Conservation (phyloP, 495 filamentous ascomycete species). For the Copromyces sp. region DNA sequence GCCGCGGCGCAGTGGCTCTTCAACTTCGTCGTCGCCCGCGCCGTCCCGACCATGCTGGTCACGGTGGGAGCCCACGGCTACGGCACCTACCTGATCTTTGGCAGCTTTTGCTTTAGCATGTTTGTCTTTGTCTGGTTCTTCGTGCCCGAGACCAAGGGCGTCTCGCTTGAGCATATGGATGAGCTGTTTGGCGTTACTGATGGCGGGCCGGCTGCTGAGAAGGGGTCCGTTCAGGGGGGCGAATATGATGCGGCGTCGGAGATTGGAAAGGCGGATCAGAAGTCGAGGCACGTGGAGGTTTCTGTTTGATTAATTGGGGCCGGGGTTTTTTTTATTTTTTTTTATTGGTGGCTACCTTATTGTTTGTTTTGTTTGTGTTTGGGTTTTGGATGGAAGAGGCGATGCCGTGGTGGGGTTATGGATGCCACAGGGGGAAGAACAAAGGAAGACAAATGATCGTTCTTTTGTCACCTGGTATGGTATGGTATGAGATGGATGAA, state of each 20-base stretch:
- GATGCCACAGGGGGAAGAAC: too few species aligned
- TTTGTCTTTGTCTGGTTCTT: slow-evolving; percentile 61
- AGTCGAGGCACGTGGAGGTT: background rate
- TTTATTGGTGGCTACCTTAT: too few species aligned
- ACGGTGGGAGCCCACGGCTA: slow-evolving; percentile 55
- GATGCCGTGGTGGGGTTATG: too few species aligned
- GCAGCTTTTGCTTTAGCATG: slow-evolving; percentile 57
- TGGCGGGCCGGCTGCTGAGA: background rate
- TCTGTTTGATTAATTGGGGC: background rate
- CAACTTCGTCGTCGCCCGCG: slow-evolving; percentile 58
- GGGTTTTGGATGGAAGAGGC: too few species aligned
- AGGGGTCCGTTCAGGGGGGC: background rate
- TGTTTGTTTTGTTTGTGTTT: too few species aligned
- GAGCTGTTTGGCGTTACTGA: slow-evolving; percentile 26
- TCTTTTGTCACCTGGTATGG: too few species aligned
- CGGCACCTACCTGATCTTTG: slow-evolving; percentile 46
- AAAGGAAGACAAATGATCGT: too few species aligned
- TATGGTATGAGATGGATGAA: too few species aligned
- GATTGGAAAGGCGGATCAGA: background rate
- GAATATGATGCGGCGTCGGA: background rate
- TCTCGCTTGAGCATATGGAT: slow-evolving; percentile 32
- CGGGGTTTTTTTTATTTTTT: background rate
- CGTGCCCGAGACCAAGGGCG: slow-evolving; percentile 61
- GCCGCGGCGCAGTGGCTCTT: slow-evolving; percentile 63
- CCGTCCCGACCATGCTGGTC: slow-evolving; percentile 54